These are phyloP conservation scores for Vanderwaltozyma polyspora DNA, from an alignment of 805 yeast species.

Conservation along the genomic window DNA sequence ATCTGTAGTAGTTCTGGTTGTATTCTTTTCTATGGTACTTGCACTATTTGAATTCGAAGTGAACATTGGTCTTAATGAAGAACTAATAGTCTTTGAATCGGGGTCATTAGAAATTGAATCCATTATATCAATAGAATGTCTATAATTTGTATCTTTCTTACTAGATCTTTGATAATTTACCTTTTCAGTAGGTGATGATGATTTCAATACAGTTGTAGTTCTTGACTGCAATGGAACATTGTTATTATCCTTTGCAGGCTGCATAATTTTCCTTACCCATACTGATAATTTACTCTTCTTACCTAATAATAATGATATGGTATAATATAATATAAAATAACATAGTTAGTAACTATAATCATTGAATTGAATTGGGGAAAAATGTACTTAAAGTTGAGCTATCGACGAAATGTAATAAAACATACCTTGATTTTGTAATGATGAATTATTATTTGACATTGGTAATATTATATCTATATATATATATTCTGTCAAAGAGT, in stretches of 20 bases:
- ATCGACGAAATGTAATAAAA: too few species aligned
- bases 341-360: too few species aligned
- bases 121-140: background rate
- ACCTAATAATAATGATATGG: too few species aligned
- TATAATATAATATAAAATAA: too few species aligned
- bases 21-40: background rate
- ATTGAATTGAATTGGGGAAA: too few species aligned
- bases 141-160: background rate
- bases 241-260: constrained; percentile 12
- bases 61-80: constrained; percentile 11
- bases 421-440: too few species aligned
- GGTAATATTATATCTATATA: too few species aligned
- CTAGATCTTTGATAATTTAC: background rate
- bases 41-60: constrained; percentile 2
- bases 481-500: too few species aligned
- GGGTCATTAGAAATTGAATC: background rate
- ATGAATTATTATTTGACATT: too few species aligned
- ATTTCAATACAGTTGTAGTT: background rate
- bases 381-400: too few species aligned
- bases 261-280: constrained; percentile 26
- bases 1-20: background rate
- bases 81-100: background rate
- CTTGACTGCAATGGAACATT: too few species aligned
- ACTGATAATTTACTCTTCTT: constrained; percentile 22
- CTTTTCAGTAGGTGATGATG: background rate